phyloP scores from a whole-genome alignment of 2,329 filamentous ascomycete species.

The Aureobasidium zeae region DNA sequence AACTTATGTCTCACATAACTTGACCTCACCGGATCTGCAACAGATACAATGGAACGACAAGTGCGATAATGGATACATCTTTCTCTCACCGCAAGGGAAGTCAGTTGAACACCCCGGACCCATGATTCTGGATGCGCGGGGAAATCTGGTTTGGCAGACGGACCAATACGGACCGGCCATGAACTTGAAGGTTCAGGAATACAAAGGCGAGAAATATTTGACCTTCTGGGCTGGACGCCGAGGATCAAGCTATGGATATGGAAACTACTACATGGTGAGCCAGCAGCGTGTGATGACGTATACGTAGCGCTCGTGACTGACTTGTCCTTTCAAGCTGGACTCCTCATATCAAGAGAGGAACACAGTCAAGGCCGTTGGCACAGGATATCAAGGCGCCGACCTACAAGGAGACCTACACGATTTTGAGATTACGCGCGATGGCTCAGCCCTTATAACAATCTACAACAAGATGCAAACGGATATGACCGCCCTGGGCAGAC shows the following conservation, averaged over 20 bases:
- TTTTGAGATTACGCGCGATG: constrained; percentile 31
- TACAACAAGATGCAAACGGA: constrained; percentile 31
- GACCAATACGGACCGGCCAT: constrained; percentile 25
- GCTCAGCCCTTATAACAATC: constrained; percentile 36
- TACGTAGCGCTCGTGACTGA: constrained; percentile 12
- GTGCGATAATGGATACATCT: constrained; percentile 25
- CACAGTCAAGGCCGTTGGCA: constrained; percentile 25
- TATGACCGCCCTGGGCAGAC: constrained; percentile 21
- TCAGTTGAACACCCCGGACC: constrained; percentile 26
- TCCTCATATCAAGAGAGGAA: constrained; percentile 28
- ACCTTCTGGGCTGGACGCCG: constrained; percentile 32
- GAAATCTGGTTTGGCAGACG: constrained; percentile 28
- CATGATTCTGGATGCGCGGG: constrained; percentile 28
- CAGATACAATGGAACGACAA: constrained; percentile 24
- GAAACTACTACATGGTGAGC: constrained; percentile 20
- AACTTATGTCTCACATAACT: constrained; percentile 24
- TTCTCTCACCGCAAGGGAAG: constrained; percentile 26
- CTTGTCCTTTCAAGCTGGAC: constrained; percentile 18
- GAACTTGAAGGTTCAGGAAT: constrained; percentile 29
- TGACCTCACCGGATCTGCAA: constrained; percentile 22
- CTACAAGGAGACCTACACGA: constrained; percentile 36
- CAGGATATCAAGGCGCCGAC: too few relatives aligned
- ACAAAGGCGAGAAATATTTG: constrained; percentile 29
- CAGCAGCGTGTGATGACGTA: constrained; percentile 19
- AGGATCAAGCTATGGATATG: constrained; percentile 22